Percentiles rank a stretch among this genome's conserved stretches.
phyloP scores from a whole-genome alignment of 768 basidiomycete species.

The Auricularia sp. region DNA sequence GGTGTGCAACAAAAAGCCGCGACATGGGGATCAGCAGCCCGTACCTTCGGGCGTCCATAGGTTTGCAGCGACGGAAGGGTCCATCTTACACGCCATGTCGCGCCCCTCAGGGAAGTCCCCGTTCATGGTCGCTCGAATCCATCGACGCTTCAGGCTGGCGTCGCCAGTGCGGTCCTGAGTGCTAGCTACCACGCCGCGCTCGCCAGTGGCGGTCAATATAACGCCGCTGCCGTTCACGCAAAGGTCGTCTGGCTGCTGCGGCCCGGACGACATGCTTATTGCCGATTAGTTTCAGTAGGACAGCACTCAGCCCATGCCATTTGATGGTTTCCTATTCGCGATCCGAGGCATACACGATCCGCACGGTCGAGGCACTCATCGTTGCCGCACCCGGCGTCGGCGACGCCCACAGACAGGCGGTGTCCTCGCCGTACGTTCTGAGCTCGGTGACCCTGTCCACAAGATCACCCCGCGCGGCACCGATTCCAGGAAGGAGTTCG shows the following conservation, averaged over 20 bases:
- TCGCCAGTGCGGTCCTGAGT: conserved; percentile 83
- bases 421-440: conserved; percentile 91
- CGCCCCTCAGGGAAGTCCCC: conserved; percentile 93
- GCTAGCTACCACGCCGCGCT: conserved; percentile 96
- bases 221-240: conserved; percentile 71
- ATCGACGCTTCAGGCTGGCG: conserved; percentile 88
- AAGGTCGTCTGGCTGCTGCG: conserved; percentile 95
- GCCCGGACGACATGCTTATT: conserved; percentile 88
- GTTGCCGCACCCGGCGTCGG: conserved; percentile 87
- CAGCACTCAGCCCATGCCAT: conserved; percentile 90
- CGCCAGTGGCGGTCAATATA: conserved; percentile 97
- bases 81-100: conserved; percentile 93
- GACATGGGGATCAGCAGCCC: too few species aligned
- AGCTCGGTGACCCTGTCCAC: conserved; percentile 97
- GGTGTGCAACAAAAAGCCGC: too few species aligned
- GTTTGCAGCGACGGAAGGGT: conserved; percentile 74
- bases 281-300: conserved; percentile 89
- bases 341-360: conserved; percentile 92
- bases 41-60: conserved; percentile 2
- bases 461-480: conserved; percentile 96
- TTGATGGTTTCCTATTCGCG: conserved; percentile 94
- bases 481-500: conserved; percentile 98
- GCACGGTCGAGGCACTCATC: conserved; percentile 93
- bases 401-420: conserved; percentile 87
- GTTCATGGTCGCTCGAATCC: conserved; percentile 99